Percentiles rank a stretch among this genome's conserved stretches.
Evolutionary conservation across 2,329 filamentous ascomycete species (phyloP).

Genomic region (Fusarium dlaminii): DNA sequence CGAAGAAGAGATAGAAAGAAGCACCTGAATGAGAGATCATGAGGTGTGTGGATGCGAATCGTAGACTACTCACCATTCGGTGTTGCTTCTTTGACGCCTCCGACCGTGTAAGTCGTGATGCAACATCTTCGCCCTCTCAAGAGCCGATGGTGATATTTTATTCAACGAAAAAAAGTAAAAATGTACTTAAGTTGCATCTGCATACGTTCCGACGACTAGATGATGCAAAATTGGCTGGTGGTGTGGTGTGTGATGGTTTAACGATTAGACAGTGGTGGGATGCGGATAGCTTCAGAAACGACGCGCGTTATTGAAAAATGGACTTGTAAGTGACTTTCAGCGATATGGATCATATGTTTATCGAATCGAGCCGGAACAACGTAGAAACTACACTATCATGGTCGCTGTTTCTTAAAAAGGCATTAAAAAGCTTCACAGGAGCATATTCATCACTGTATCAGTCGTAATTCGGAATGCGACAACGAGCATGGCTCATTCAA

Average conservation of each 20-base stretch:
- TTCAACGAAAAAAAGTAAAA: slow-evolving; percentile 33
- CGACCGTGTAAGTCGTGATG: slow-evolving; percentile 43
- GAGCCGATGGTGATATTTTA: neutral
- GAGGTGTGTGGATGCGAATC: neutral
- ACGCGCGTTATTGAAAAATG: slow-evolving; percentile 29
- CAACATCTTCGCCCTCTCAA: slow-evolving; percentile 7
- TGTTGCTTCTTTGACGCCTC: slow-evolving; percentile 35
- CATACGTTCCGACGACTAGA: neutral
- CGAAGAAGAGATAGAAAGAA: neutral
- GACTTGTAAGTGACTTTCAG: slow-evolving; percentile 45
- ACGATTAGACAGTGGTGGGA: slow-evolving; percentile 30
- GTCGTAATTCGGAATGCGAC: slow-evolving; percentile 48
- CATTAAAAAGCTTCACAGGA: slow-evolving; percentile 11
- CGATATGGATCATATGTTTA: slow-evolving; percentile 3
- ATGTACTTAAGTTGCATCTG: neutral
- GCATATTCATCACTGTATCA: slow-evolving; percentile 3
- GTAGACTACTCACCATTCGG: neutral
- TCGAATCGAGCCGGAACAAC: slow-evolving; percentile 12
- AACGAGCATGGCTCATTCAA: slow-evolving; percentile 39
- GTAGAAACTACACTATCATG: slow-evolving; percentile 16
- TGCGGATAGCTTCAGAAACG: slow-evolving; percentile 50
- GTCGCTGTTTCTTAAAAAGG: slow-evolving; percentile 28
- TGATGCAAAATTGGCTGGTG: neutral
- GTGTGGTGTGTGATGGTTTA: slow-evolving; percentile 31
- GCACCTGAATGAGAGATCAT: neutral